Conservation (phyloP, 805 yeast species). For the Metschnikowia amazonensis region DNA sequence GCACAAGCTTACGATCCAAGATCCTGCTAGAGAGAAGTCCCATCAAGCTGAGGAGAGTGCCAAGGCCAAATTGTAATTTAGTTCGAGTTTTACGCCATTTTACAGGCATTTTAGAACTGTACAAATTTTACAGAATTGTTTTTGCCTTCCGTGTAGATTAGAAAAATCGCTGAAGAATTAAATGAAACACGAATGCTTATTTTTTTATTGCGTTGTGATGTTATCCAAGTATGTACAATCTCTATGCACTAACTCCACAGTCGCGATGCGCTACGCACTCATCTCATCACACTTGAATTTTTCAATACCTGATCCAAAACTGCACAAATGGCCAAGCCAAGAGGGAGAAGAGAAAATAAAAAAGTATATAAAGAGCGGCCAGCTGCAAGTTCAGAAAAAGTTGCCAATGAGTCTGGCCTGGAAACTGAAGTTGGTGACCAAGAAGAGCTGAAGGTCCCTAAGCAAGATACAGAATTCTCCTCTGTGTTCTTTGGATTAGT, state of each 20-base stretch:
- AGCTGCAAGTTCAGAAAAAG: constrained; percentile 4
- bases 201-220: too few relatives aligned
- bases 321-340: constrained; percentile 23
- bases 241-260: constrained; percentile 3
- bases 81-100: too few relatives aligned
- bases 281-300: constrained; percentile 11
- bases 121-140: too few relatives aligned
- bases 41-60: constrained; percentile 7
- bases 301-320: neutral
- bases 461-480: constrained; percentile 16
- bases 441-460: constrained; percentile 9
- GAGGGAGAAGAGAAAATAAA: constrained; percentile 44
- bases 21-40: constrained; percentile 12
- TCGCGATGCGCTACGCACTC: constrained; percentile 3
- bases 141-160: too few relatives aligned
- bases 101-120: too few relatives aligned
- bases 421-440: constrained; percentile 6
- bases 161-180: too few relatives aligned
- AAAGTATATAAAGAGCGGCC: constrained; percentile 24
- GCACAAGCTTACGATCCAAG: constrained; percentile 15
- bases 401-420: constrained; percentile 2
- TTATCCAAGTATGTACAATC: neutral
- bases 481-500: constrained; percentile 78
- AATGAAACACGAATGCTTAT: too few relatives aligned
- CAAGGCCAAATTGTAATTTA: constrained; percentile 8